Evolutionary conservation across 2,329 filamentous ascomycete genomes (phyloP).

Genomic region (Ilyonectria destructans): DNA sequence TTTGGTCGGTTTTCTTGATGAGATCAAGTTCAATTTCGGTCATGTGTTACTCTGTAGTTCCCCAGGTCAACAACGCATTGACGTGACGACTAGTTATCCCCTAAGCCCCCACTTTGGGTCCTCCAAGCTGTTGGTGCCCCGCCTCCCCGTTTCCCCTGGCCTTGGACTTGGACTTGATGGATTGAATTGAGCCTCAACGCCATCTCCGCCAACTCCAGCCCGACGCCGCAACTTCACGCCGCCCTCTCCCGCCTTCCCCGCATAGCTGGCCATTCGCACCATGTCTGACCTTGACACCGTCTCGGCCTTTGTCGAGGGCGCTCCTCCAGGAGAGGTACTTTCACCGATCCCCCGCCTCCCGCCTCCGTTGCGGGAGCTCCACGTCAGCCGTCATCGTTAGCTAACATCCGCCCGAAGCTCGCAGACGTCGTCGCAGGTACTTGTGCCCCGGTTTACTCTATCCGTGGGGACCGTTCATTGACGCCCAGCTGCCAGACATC

Average conservation of each 20-base stretch:
- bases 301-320: slow-evolving; percentile 92
- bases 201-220: slow-evolving; percentile 29
- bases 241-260: slow-evolving; percentile 17
- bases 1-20: too few relatives aligned
- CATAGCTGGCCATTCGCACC: slow-evolving; percentile 33
- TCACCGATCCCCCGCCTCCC: slow-evolving; percentile 32
- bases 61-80: neutral
- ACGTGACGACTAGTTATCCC: slow-evolving; percentile 4
- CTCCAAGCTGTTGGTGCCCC: slow-evolving; percentile 43
- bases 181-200: slow-evolving; percentile 38
- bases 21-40: too few relatives aligned
- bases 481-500: slow-evolving; percentile 77
- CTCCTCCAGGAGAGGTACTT: slow-evolving; percentile 94
- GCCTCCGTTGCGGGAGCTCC: slow-evolving; percentile 24
- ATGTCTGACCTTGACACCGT: slow-evolving; percentile 65
- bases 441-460: slow-evolving; percentile 23
- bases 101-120: slow-evolving; percentile 35
- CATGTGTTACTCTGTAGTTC: too few relatives aligned
- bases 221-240: slow-evolving; percentile 11
- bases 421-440: slow-evolving; percentile 90
- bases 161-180: slow-evolving; percentile 38
- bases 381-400: slow-evolving; percentile 43
- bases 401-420: slow-evolving; percentile 67
- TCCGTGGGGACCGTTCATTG: slow-evolving; percentile 29
- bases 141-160: slow-evolving; percentile 43